phyloP scores from a whole-genome alignment of 2,329 filamentous ascomycete genomes.

The Rutstroemia sp. region DNA sequence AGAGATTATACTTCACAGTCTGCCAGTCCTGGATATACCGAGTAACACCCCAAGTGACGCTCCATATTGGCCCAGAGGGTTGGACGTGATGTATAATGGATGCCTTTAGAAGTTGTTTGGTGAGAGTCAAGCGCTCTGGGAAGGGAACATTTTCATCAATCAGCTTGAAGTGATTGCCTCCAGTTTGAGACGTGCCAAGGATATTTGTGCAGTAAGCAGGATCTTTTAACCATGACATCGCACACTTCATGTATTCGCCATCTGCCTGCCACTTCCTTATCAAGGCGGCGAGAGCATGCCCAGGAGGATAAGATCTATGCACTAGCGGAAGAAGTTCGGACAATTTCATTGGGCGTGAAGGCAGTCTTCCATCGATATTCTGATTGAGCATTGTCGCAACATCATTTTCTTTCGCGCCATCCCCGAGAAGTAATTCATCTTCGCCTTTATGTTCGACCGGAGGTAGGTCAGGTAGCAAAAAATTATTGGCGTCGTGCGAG shows the following conservation, averaged over 20 bases:
- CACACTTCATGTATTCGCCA: constrained; percentile 11
- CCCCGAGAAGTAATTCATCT: no score
- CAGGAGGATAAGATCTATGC: neutral
- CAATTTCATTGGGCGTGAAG: constrained; percentile 1
- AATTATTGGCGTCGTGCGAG: neutral
- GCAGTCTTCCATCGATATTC: neutral
- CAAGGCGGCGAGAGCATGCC: constrained; percentile 12
- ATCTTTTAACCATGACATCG: constrained; percentile 11
- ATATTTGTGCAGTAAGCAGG: constrained; percentile 7
- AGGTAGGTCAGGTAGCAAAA: neutral
- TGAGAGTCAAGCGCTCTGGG: constrained; percentile 14
- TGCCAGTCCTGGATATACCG: constrained; percentile 14
- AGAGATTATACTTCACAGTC: constrained; percentile 11
- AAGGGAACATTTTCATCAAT: constrained; percentile 16
- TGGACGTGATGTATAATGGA: neutral
- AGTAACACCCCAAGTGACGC: constrained; percentile 4
- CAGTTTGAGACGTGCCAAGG: constrained; percentile 3
- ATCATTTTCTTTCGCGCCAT: neutral
- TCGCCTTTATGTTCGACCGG: no score
- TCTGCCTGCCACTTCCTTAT: constrained; percentile 16
- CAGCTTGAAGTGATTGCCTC: constrained; percentile 15
- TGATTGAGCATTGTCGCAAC: neutral
- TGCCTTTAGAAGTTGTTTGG: constrained; percentile 16
- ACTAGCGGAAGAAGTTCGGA: constrained; percentile 2
- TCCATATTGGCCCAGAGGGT: constrained; percentile 3